These are phyloP conservation scores for Aspergillus oerlinghausenensis DNA, from an alignment of 2,329 filamentous ascomycete species.

Conservation along the genomic window DNA sequence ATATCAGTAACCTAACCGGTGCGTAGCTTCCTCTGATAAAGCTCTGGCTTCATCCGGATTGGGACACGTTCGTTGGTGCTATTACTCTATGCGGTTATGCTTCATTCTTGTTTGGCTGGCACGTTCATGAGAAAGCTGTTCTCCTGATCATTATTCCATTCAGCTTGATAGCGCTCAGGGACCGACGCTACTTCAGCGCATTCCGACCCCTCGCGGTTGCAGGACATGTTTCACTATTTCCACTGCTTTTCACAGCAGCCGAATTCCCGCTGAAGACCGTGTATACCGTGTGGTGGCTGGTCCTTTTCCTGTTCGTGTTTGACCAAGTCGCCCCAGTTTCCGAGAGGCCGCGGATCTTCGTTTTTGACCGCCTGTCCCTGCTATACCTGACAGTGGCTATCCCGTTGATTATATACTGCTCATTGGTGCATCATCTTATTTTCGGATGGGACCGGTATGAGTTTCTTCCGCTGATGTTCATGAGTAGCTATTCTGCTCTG, in stretches of 20 bases:
- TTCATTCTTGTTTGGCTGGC: slow-evolving; percentile 96
- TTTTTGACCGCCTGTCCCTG: slow-evolving; percentile 85
- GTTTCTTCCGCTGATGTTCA: slow-evolving; percentile 96
- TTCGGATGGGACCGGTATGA: slow-evolving; percentile 72
- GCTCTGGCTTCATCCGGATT: slow-evolving; percentile 73
- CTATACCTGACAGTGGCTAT: slow-evolving; percentile 87
- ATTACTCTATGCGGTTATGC: slow-evolving; percentile 92
- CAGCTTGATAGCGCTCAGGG: slow-evolving; percentile 82
- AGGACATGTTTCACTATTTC: slow-evolving; percentile 92
- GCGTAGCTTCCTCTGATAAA: slow-evolving; percentile 66
- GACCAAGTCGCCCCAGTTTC: slow-evolving; percentile 83
- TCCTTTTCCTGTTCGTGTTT: slow-evolving; percentile 79
- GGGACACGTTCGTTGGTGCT: slow-evolving; percentile 84
- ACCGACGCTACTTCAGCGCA: slow-evolving; percentile 83
- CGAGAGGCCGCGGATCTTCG: slow-evolving; percentile 72
- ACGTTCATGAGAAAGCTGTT: slow-evolving; percentile 97
- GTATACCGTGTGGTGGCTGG: slow-evolving; percentile 89
- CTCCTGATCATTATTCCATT: slow-evolving; percentile 93
- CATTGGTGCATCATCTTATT: slow-evolving; percentile 72
- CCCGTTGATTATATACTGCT: slow-evolving; percentile 84
- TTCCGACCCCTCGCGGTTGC: slow-evolving; percentile 90
- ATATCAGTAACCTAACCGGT: slow-evolving; percentile 8
- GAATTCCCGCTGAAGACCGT: slow-evolving; percentile 93
- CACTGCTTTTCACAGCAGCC: slow-evolving; percentile 81
- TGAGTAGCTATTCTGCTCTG: slow-evolving; percentile 85